Conservation (phyloP, 306 rosid species). For the Trichosanthes truncata region DNA sequence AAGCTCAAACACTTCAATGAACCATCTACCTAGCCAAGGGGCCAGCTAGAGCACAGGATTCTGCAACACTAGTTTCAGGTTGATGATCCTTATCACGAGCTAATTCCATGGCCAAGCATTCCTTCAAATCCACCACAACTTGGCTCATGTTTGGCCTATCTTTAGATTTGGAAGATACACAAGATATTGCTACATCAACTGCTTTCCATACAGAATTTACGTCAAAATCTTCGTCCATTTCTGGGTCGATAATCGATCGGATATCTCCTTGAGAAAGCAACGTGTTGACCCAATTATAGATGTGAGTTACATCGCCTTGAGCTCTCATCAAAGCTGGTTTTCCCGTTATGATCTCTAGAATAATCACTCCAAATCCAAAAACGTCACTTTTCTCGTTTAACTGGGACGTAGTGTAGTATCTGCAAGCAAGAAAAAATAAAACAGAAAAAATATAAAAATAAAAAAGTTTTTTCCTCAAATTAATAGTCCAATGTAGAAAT, state of each 20-base stretch:
- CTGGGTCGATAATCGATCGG: not conserved
- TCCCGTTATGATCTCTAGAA: slow-evolving; percentile 1
- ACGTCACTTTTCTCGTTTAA: slow-evolving; percentile 13
- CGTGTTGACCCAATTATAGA: not conserved
- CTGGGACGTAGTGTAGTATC: not conserved
- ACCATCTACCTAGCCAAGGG: not conserved
- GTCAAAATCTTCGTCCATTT: not conserved
- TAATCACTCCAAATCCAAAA: slow-evolving; percentile 2
- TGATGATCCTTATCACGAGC: not conserved
- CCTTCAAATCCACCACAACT: slow-evolving; percentile 7
- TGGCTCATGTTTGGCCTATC: slow-evolving; percentile 5
- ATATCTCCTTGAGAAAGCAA: slow-evolving; percentile 2
- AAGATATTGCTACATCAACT: slow-evolving; percentile 5
- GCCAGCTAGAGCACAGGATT: not conserved
- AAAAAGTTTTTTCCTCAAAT: not conserved
- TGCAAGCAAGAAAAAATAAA: not conserved
- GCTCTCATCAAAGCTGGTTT: not conserved
- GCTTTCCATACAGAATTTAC: slow-evolving; percentile 8
- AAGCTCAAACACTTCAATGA: too few relatives aligned
- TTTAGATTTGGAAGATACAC: not conserved
- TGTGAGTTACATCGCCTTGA: not conserved
- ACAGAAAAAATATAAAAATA: not conserved
- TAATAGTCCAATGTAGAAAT: not conserved
- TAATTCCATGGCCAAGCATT: slow-evolving; percentile 7
- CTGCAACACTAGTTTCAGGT: not conserved